Conservation (phyloP, 306 rosid species). For the Gastrolobium villosum region DNA sequence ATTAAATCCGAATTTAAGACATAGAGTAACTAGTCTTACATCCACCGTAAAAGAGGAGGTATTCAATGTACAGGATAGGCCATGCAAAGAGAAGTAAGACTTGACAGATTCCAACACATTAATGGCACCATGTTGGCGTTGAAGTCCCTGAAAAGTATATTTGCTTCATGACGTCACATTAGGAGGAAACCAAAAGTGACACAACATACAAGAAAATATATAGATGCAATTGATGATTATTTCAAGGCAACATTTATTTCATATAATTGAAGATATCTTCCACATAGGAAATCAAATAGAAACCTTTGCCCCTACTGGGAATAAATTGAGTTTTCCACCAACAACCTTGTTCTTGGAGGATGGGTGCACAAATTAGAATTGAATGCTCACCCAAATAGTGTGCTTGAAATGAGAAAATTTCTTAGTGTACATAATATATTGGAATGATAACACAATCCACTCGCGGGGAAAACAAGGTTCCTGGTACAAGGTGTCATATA, state of each 20-base stretch:
- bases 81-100: slow-evolving; percentile 59
- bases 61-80: slow-evolving; percentile 71
- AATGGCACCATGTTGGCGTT: slow-evolving; percentile 72
- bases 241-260: slow-evolving; percentile 17
- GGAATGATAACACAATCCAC: background rate
- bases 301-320: background rate
- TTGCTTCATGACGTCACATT: too few relatives aligned
- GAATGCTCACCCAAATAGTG: slow-evolving; percentile 17
- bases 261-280: slow-evolving; percentile 2
- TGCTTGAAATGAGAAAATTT: background rate
- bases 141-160: slow-evolving; percentile 77
- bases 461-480: background rate
- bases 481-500: background rate
- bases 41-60: slow-evolving; percentile 77
- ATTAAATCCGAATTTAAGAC: slow-evolving; percentile 28
- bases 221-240: slow-evolving; percentile 24
- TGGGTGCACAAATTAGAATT: slow-evolving; percentile 22
- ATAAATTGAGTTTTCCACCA: slow-evolving; percentile 26
- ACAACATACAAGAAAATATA: background rate
- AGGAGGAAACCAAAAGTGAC: slow-evolving; percentile 32
- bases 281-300: background rate
- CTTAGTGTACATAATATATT: background rate
- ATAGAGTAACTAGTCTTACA: slow-evolving; percentile 59
- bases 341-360: background rate
- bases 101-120: slow-evolving; percentile 74